Evolutionary conservation across 2,329 filamentous ascomycete genomes (phyloP).

Genomic region (Ophiostoma sp.): DNA sequence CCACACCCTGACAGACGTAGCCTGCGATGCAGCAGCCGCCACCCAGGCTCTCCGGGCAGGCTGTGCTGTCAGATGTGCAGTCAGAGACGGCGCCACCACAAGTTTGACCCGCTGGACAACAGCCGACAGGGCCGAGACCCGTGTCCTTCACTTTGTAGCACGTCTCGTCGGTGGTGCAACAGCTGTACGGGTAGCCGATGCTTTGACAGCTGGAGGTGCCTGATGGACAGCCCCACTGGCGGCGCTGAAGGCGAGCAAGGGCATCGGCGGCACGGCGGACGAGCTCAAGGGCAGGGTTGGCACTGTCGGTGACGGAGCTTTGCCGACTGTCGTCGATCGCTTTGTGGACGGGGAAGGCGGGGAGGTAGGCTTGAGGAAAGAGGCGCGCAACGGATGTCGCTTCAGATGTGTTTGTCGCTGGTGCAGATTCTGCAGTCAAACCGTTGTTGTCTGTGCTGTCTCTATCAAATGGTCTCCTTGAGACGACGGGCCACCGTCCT

Average conservation of each 20-base stretch:
- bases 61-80: slow-evolving; percentile 63
- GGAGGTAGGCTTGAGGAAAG: slow-evolving; percentile 41
- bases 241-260: slow-evolving; percentile 52
- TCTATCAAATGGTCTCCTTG: background rate
- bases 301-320: slow-evolving; percentile 18
- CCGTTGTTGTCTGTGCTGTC: too few relatives aligned
- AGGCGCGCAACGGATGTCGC: slow-evolving; percentile 28
- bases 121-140: slow-evolving; percentile 68
- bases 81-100: slow-evolving; percentile 64
- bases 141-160: slow-evolving; percentile 66
- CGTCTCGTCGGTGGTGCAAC: slow-evolving; percentile 65
- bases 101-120: slow-evolving; percentile 65
- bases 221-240: slow-evolving; percentile 65
- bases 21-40: slow-evolving; percentile 76
- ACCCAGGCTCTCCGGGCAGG: slow-evolving; percentile 64
- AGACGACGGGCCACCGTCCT: slow-evolving; percentile 13
- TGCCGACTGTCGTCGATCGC: slow-evolving; percentile 27
- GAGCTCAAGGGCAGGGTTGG: slow-evolving; percentile 33
- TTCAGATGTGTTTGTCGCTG: slow-evolving; percentile 39
- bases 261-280: slow-evolving; percentile 49
- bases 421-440: background rate
- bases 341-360: slow-evolving; percentile 55
- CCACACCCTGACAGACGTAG: slow-evolving; percentile 67
- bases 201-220: slow-evolving; percentile 64
- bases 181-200: slow-evolving; percentile 69